These are phyloP conservation scores for Penicillium pulvis DNA, from an alignment of 495 filamentous ascomycete genomes.

Conservation along the genomic window DNA sequence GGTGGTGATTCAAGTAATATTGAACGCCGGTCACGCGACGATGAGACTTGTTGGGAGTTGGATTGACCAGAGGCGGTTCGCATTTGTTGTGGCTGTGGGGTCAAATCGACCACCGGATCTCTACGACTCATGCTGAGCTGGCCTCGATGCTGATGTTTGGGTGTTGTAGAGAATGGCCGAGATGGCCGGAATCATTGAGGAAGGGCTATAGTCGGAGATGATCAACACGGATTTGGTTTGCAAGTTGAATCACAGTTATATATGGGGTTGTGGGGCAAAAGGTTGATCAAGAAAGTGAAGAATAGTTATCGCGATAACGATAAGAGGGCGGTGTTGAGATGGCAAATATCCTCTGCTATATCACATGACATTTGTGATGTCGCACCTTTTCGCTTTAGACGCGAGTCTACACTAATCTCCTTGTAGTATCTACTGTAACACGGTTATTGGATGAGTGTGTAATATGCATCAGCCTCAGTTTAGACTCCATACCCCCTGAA, in stretches of 20 bases:
- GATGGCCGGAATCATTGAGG: background rate
- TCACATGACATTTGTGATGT: too few relatives aligned
- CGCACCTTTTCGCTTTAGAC: too few relatives aligned
- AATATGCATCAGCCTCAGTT: too few relatives aligned
- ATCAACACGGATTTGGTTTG: background rate
- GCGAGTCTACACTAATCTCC: too few relatives aligned
- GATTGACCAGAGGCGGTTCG: background rate
- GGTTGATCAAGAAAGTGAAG: background rate
- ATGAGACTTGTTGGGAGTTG: background rate
- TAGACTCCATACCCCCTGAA: too few relatives aligned
- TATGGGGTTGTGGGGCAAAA: background rate
- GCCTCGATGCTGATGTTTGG: background rate
- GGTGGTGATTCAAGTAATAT: background rate
- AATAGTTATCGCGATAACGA: conserved; percentile 11
- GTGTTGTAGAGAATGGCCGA: too few relatives aligned
- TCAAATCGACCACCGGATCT: conserved; percentile 20
- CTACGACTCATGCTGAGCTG: conserved; percentile 19
- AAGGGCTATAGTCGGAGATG: background rate
- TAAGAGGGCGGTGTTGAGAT: conserved; percentile 31
- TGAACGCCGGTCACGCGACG: background rate
- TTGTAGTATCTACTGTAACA: too few relatives aligned
- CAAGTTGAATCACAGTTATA: background rate
- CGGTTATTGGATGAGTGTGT: too few relatives aligned
- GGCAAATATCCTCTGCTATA: too few relatives aligned
- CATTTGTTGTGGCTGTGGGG: background rate